Evolutionary conservation across 257 asterid genomes (phyloP).

Genomic region (Penstemon barbatus): DNA sequence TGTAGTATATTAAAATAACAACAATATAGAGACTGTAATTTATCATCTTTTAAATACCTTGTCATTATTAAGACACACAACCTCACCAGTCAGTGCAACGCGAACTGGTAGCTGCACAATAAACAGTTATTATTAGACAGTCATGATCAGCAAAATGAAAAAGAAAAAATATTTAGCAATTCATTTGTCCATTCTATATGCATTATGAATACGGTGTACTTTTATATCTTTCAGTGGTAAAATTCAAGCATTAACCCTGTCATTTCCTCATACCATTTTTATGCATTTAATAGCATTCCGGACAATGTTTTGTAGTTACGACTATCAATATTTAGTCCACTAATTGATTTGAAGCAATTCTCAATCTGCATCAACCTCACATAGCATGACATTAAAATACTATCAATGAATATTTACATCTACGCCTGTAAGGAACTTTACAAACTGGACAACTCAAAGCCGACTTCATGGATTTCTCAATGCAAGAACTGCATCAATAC

Average conservation of each 20-base stretch:
- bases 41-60: slow-evolving; percentile 49
- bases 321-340: too few relatives aligned
- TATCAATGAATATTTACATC: slow-evolving; percentile 51
- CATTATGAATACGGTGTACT: too few relatives aligned
- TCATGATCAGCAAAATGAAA: background rate
- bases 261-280: too few relatives aligned
- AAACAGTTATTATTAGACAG: slow-evolving; percentile 20
- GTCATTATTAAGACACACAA: slow-evolving; percentile 58
- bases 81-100: slow-evolving; percentile 85
- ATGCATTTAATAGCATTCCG: too few relatives aligned
- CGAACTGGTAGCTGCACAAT: slow-evolving; percentile 75
- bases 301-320: too few relatives aligned
- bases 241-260: too few relatives aligned
- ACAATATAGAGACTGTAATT: slow-evolving; percentile 1
- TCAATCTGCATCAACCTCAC: background rate
- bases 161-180: too few relatives aligned
- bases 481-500: slow-evolving; percentile 56
- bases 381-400: background rate
- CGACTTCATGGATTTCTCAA: slow-evolving; percentile 78
- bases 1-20: background rate
- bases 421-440: slow-evolving; percentile 81
- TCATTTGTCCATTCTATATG: too few relatives aligned
- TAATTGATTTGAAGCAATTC: too few relatives aligned
- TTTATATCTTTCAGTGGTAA: too few relatives aligned
- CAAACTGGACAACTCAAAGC: slow-evolving; percentile 83